A percentile compares a stretch with the other conserved stretches of the same genome.
Conservation (phyloP, 2,329 filamentous ascomycete genomes). For the Pyrenophora tritici-repentis region DNA sequence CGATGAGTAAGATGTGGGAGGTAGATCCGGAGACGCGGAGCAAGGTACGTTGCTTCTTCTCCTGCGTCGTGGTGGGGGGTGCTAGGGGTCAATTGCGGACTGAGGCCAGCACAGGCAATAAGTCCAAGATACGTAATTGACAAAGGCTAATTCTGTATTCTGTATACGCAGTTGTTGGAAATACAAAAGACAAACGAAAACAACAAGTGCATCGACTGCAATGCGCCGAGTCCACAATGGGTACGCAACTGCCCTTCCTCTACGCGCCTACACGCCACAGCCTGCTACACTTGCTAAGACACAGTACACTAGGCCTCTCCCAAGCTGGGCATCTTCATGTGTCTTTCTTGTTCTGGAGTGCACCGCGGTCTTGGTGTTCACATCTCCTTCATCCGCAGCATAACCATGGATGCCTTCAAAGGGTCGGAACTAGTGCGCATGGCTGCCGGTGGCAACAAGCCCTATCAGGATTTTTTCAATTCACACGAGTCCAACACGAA, state of each 20-base stretch:
- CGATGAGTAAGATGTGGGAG: constrained; percentile 87
- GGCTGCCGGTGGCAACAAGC: constrained; percentile 86
- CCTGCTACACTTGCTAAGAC: constrained; percentile 21
- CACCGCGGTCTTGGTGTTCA: constrained; percentile 95
- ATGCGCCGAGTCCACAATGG: constrained; percentile 96
- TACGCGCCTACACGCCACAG: constrained; percentile 9
- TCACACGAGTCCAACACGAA: constrained; percentile 53
- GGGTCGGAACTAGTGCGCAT: constrained; percentile 89
- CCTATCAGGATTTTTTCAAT: constrained; percentile 88
- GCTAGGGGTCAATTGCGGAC: constrained; percentile 11
- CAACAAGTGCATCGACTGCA: constrained; percentile 91
- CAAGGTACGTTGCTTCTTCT: constrained; percentile 66
- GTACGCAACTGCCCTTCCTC: constrained; percentile 55
- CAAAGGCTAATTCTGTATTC: constrained; percentile 26
- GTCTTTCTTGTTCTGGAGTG: constrained; percentile 90
- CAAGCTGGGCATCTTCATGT: constrained; percentile 99
- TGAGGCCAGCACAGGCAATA: not conserved
- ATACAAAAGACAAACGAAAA: constrained; percentile 92
- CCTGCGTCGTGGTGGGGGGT: constrained; percentile 14
- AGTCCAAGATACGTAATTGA: not conserved
- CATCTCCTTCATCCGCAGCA: constrained; percentile 96
- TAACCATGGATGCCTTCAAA: constrained; percentile 99
- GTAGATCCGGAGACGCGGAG: constrained; percentile 96
- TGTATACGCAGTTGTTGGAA: constrained; percentile 70
- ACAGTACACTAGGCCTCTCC: constrained; percentile 66